Conservation (phyloP, 2,329 filamentous ascomycete species). For the Colletotrichum abscissum region DNA sequence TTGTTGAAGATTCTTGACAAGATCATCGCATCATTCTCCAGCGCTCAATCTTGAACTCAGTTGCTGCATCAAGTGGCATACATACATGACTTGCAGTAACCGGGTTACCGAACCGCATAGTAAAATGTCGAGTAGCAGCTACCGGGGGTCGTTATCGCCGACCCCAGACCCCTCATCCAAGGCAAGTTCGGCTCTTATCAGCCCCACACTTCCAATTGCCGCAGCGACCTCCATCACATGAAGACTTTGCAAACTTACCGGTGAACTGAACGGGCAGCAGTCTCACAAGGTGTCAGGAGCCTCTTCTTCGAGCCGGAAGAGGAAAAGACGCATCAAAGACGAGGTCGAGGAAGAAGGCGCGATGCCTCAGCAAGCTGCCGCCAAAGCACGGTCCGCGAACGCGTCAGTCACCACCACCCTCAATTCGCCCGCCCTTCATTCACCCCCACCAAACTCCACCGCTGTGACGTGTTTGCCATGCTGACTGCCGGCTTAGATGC, state of each 20-base stretch:
- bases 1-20: background rate
- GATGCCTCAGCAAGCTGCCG: constrained; percentile 23
- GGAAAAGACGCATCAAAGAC: background rate
- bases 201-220: background rate
- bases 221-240: background rate
- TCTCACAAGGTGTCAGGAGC: background rate
- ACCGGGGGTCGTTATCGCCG: constrained; percentile 13
- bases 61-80: background rate
- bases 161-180: constrained; percentile 17
- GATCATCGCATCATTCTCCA: background rate
- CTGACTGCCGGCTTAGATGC: constrained; percentile 24
- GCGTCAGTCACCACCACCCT: constrained; percentile 25
- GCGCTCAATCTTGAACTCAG: background rate
- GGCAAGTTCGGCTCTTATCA: constrained; percentile 17
- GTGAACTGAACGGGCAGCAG: background rate
- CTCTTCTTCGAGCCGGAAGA: constrained; percentile 3
- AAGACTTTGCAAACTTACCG: constrained; percentile 13
- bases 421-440: background rate
- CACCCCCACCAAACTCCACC: background rate
- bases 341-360: background rate
- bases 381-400: constrained; percentile 30
- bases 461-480: background rate
- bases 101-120: background rate
- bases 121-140: background rate
- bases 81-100: background rate